These are phyloP conservation scores for Globisporangium emineosum DNA, from an alignment of 352 stramenopile genomes.

Conservation along the genomic window DNA sequence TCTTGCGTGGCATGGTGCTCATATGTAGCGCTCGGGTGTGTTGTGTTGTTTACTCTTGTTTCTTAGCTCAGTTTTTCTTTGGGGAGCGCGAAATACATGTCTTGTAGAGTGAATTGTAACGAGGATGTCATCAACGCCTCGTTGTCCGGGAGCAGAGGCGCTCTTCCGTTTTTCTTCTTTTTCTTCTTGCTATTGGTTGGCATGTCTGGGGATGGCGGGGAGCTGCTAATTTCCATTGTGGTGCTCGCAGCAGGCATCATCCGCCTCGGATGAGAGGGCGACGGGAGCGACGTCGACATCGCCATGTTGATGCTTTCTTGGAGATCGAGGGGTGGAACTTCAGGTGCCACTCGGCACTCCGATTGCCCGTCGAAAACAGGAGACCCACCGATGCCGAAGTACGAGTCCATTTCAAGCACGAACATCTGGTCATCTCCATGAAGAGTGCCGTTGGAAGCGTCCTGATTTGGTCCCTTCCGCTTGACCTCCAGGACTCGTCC, in stretches of 20 bases:
- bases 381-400: constrained; percentile 79
- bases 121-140: not conserved
- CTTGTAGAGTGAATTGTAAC: constrained; percentile 75
- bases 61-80: constrained; percentile 32
- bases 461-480: constrained; percentile 57
- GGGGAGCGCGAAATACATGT: constrained; percentile 73
- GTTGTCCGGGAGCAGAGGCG: not conserved
- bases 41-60: not conserved
- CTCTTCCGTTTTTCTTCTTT: constrained; percentile 33
- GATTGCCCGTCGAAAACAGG: constrained; percentile 64
- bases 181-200: constrained; percentile 28
- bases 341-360: constrained; percentile 27
- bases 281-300: constrained; percentile 62
- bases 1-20: not conserved
- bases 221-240: constrained; percentile 9
- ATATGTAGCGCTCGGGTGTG: not conserved
- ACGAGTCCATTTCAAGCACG: constrained; percentile 85
- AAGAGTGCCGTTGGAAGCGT: constrained; percentile 33
- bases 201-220: constrained; percentile 4
- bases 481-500: constrained; percentile 70
- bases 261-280: constrained; percentile 25
- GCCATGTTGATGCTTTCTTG: constrained; percentile 72
- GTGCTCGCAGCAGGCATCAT: constrained; percentile 12
- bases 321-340: constrained; percentile 60
- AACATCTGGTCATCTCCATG: constrained; percentile 69